A percentile compares a stretch with the other conserved stretches of the same genome.
Conservation (phyloP, 352 stramenopile genomes). For the Globisporangium takayamanum region DNA sequence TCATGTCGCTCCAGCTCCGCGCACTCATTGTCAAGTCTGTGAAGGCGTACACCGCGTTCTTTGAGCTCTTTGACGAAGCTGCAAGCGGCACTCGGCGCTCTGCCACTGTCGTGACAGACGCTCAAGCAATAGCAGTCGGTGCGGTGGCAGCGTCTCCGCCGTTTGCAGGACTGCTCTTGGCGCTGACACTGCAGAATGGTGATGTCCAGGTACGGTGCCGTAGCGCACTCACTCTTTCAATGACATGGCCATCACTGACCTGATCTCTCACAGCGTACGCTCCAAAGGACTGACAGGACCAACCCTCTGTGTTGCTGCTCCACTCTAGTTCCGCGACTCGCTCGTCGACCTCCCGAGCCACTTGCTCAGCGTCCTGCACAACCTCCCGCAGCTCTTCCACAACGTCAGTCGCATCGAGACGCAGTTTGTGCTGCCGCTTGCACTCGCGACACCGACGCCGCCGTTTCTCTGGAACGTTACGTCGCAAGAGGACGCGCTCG, state of each 20-base stretch:
- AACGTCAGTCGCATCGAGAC: constrained; percentile 61
- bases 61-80: constrained; percentile 35
- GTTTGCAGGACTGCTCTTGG: constrained; percentile 1
- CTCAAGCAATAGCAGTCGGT: background rate
- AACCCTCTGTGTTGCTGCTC: background rate
- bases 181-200: background rate
- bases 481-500: constrained; percentile 57
- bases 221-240: background rate
- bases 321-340: constrained; percentile 36
- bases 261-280: too few relatives aligned
- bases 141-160: background rate
- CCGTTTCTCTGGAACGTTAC: constrained; percentile 66
- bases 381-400: constrained; percentile 56
- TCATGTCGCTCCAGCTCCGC: constrained; percentile 75
- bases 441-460: constrained; percentile 10
- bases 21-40: constrained; percentile 63
- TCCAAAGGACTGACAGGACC: background rate
- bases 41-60: constrained; percentile 55
- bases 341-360: constrained; percentile 50
- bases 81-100: background rate
- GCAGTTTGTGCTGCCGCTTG: constrained; percentile 40
- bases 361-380: constrained; percentile 62
- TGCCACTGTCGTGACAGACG: too few relatives aligned
- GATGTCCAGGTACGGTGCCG: constrained; percentile 2
- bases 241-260: too few relatives aligned